Percentiles rank a stretch among this genome's conserved stretches.
These are phyloP conservation scores for Dalbergia cochinchinensis DNA, from an alignment of 306 rosid species.

Conservation along the genomic window DNA sequence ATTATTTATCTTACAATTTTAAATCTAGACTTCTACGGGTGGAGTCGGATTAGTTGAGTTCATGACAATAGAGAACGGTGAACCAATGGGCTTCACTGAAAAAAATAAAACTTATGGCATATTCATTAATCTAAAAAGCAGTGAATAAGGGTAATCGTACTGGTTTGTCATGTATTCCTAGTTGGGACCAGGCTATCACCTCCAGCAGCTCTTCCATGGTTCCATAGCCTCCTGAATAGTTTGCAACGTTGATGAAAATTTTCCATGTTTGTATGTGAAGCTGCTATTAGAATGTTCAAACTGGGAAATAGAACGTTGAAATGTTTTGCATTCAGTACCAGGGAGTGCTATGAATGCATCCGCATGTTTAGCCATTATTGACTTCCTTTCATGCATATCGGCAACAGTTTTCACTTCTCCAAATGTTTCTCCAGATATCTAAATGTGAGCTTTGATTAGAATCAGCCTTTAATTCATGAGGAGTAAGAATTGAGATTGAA, in stretches of 20 bases:
- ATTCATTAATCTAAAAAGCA: neutral
- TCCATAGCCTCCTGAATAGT: constrained; percentile 56
- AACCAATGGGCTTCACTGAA: too few relatives aligned
- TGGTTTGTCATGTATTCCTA: constrained; percentile 57
- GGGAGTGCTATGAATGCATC: constrained; percentile 81
- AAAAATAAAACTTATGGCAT: too few relatives aligned
- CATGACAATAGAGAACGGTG: too few relatives aligned
- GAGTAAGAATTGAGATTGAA: constrained; percentile 3
- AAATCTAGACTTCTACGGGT: too few relatives aligned
- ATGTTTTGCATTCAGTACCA: constrained; percentile 36
- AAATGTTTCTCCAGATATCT: constrained; percentile 66
- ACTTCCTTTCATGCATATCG: constrained; percentile 73
- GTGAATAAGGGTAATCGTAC: constrained; percentile 29
- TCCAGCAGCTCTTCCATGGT: constrained; percentile 60
- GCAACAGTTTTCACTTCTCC: constrained; percentile 66
- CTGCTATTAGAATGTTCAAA: neutral
- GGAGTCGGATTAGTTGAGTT: too few relatives aligned
- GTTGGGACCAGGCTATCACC: constrained; percentile 59
- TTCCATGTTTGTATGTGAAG: neutral
- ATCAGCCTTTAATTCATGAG: neutral
- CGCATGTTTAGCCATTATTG: constrained; percentile 70
- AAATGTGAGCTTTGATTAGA: constrained; percentile 45
- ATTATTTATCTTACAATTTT: too few relatives aligned
- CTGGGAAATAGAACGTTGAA: too few relatives aligned
- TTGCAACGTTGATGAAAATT: constrained; percentile 3